Percentiles rank a stretch among this genome's conserved stretches.
Evolutionary conservation across 345 rosid genomes (phyloP).

Genomic region (Linum tenue): DNA sequence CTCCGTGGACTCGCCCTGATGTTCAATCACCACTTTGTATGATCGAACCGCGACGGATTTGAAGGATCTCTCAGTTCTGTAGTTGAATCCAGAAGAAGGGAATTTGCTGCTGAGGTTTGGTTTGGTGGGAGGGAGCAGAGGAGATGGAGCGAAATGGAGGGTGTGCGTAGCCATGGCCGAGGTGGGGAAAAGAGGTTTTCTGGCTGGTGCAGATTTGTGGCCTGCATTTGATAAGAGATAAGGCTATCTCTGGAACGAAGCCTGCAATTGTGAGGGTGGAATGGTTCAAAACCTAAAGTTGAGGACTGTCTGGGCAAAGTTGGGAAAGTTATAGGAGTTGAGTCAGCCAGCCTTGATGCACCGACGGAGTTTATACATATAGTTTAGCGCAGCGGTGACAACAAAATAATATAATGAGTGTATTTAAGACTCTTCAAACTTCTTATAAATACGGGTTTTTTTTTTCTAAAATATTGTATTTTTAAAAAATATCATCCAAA

Average conservation of each 20-base stretch:
- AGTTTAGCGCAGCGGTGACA: too few species aligned
- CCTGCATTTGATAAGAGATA: neutral
- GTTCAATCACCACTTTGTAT: slow-evolving; percentile 74
- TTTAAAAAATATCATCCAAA: too few species aligned
- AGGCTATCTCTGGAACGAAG: neutral
- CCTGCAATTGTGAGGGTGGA: too few species aligned
- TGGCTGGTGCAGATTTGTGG: neutral
- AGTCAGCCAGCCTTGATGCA: too few species aligned
- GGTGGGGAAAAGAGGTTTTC: slow-evolving; percentile 1
- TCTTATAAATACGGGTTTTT: too few species aligned
- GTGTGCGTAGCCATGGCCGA: slow-evolving; percentile 40
- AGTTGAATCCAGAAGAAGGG: slow-evolving; percentile 20
- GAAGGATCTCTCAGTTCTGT: slow-evolving; percentile 11
- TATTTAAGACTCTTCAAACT: too few species aligned
- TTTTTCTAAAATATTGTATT: too few species aligned
- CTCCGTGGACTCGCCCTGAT: slow-evolving; percentile 54
- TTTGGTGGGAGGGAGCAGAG: slow-evolving; percentile 36
- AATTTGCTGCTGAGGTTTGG: slow-evolving; percentile 20
- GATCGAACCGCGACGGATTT: slow-evolving; percentile 24
- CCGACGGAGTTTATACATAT: too few species aligned
- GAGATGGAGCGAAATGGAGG: slow-evolving; percentile 42
- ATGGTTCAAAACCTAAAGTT: too few species aligned
- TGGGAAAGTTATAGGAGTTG: too few species aligned
- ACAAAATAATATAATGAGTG: too few species aligned
- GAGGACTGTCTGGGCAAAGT: too few species aligned